Base-by-base conservation (phyloP, 129 eudicot species). In the Oenanthe sinensis region DNA sequence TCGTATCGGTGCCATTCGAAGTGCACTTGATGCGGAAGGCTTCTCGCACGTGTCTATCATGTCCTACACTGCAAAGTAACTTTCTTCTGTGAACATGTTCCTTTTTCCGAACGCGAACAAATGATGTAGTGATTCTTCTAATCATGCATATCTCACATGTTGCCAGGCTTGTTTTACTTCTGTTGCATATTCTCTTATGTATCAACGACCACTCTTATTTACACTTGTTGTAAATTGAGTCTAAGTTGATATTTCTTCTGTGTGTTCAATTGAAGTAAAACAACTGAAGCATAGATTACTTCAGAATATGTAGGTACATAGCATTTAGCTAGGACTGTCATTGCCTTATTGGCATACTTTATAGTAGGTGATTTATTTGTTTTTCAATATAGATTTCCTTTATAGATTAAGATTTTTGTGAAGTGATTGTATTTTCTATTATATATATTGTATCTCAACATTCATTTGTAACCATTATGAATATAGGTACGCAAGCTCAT, bases 1-100 rank as follows among this genome's bases (percentile, higher is more conserved):
- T 52, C 99, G 99, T 78, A 89, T 96, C 17, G 99, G 97, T 52
- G 97, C 97, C 65, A 90, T 96, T 82, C 90, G 99, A 43, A 79
- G 91, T 75, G 97, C 97, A 78, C 99, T 94, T 85, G 99, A 96
- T 84, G 95, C 93, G 28, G 97, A 92, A 79, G 97, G 99, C 75
- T 90, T 90, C 74, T 89, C 87, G 48, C 90, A 92, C 62, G 99
- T 96, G 47, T 92, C 99, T 37, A 92, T 96, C 82, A 96, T 96
- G 99, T 96, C 99, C 30, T 96, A 96, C 70, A 96, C 99, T 12
- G 99, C 99, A 78, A 96, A 96, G 99, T 96, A 90, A 88, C 10
- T 79, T 82, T 71, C 82, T 82, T 30, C 37, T 71, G 19, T 22
- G 24, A 60, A 20, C 36, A 14, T 40, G 67, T 67, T 10, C 36